phyloP scores from a whole-genome alignment of 805 yeast species.

The Maudiozyma barnettii region DNA sequence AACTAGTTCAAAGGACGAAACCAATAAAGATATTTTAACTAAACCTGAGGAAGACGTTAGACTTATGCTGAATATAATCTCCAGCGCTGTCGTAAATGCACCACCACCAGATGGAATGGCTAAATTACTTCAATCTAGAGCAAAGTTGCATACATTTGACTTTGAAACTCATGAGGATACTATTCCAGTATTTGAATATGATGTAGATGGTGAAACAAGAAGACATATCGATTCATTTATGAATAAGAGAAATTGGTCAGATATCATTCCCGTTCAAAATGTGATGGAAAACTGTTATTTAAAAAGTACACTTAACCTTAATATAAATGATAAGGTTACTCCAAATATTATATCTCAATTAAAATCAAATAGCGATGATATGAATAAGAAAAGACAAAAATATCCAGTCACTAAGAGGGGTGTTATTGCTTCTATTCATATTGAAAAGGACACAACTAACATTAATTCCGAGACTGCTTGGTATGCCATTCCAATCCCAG shows the following conservation, averaged over 20 bases:
- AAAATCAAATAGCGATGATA: conserved; percentile 5
- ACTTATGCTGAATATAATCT: conserved; percentile 70
- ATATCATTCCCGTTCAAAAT: conserved; percentile 46
- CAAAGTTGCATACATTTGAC: conserved; percentile 60
- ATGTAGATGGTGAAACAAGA: conserved; percentile 46
- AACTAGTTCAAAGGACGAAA: conserved; percentile 26
- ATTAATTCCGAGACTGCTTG: conserved; percentile 44
- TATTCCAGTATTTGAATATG: conserved; percentile 57
- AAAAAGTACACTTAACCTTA: conserved; percentile 5
- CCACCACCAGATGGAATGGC: conserved; percentile 93
- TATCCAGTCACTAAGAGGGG: conserved; percentile 52
- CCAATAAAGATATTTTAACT: conserved; percentile 33
- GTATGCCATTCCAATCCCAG: conserved; percentile 68
- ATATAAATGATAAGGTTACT: conserved; percentile 11
- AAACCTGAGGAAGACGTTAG: conserved; percentile 64
- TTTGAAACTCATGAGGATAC: conserved; percentile 65
- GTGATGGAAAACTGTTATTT: conserved; percentile 17
- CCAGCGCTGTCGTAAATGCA: conserved; percentile 84
- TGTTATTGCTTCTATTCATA: conserved; percentile 60
- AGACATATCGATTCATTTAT: conserved; percentile 36
- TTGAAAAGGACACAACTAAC: conserved; percentile 51
- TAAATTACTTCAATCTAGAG: conserved; percentile 53
- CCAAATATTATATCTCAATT: conserved; percentile 23
- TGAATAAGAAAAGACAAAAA: conserved; percentile 39
- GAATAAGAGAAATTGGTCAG: conserved; percentile 67